Percentiles rank a stretch among this genome's conserved stretches.
Evolutionary conservation across 2,329 filamentous ascomycete genomes (phyloP).

Genomic region (Botryotinia globosa): DNA sequence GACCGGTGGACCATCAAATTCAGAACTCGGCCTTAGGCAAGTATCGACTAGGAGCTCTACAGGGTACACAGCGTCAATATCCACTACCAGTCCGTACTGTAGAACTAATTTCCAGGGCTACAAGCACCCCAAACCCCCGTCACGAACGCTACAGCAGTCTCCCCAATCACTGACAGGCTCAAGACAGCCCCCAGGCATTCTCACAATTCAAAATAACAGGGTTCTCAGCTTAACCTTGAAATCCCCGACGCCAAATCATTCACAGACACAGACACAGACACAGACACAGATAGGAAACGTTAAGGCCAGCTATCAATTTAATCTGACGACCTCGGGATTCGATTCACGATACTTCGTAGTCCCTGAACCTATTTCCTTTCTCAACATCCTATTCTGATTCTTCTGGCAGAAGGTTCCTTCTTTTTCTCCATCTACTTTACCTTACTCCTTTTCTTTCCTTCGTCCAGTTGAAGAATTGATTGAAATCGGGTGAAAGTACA

Average conservation of each 20-base stretch:
- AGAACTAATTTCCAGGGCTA: neutral
- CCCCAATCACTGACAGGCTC: neutral
- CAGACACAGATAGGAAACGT: neutral
- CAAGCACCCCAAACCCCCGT: neutral
- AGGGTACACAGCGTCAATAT: neutral
- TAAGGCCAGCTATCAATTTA: slow-evolving; percentile 15
- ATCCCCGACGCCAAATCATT: neutral
- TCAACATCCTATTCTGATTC: neutral
- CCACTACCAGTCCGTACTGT: neutral
- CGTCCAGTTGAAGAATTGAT: neutral
- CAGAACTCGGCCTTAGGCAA: slow-evolving; percentile 5
- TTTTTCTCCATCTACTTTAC: slow-evolving; percentile 14
- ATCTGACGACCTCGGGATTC: neutral
- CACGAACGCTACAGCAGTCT: neutral
- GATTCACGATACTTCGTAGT: neutral
- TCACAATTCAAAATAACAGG: neutral
- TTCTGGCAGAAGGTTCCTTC: neutral
- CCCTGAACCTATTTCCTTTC: neutral
- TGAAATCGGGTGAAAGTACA: neutral
- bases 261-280: neutral
- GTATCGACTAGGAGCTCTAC: neutral
- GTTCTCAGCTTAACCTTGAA: slow-evolving; percentile 1
- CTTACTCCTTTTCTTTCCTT: neutral
- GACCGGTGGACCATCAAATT: neutral
- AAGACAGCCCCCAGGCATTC: neutral